These are phyloP conservation scores for Wolfiporia cocos DNA, from an alignment of 1,284 basidiomycete genomes.

Conservation along the genomic window DNA sequence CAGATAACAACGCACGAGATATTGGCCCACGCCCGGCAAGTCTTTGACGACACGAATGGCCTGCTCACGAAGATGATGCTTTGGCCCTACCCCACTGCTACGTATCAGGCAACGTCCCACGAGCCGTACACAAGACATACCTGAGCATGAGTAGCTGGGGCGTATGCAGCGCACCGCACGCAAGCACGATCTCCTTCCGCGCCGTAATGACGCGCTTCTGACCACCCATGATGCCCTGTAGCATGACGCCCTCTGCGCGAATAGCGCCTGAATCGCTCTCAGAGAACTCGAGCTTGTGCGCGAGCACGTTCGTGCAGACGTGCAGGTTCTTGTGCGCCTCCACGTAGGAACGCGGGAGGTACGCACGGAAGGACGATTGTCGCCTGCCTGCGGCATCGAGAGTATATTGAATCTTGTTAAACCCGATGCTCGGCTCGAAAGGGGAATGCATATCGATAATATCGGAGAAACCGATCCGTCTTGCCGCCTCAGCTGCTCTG, in stretches of 20 bases:
- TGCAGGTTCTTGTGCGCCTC: conserved; percentile 12
- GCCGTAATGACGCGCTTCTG: conserved; percentile 15
- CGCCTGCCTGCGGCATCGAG: conserved; percentile 2
- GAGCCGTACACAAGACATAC: conserved; percentile 9
- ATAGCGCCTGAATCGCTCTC: neutral
- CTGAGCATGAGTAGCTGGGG: conserved; percentile 30
- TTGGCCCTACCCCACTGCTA: conserved; percentile 24
- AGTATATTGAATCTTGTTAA: conserved; percentile 3
- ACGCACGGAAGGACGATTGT: conserved; percentile 2
- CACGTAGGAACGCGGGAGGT: conserved; percentile 2
- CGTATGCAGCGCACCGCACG: conserved; percentile 26
- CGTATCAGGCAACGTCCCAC: neutral
- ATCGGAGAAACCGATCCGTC: conserved; percentile 1
- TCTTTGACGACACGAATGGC: conserved; percentile 24
- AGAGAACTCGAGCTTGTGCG: conserved; percentile 9
- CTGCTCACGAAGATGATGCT: conserved; percentile 21
- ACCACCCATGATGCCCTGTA: conserved; percentile 2
- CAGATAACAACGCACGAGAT: neutral
- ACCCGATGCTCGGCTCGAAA: conserved; percentile 2
- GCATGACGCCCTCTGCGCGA: conserved; percentile 9
- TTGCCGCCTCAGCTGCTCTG: conserved; percentile 2
- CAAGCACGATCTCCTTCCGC: conserved; percentile 24
- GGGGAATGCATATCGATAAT: conserved; percentile 5
- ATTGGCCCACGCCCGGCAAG: conserved; percentile 26
- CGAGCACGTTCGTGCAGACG: conserved; percentile 22